phyloP scores from a whole-genome alignment of 306 rosid genomes.

The Casuarina cunninghamiana region DNA sequence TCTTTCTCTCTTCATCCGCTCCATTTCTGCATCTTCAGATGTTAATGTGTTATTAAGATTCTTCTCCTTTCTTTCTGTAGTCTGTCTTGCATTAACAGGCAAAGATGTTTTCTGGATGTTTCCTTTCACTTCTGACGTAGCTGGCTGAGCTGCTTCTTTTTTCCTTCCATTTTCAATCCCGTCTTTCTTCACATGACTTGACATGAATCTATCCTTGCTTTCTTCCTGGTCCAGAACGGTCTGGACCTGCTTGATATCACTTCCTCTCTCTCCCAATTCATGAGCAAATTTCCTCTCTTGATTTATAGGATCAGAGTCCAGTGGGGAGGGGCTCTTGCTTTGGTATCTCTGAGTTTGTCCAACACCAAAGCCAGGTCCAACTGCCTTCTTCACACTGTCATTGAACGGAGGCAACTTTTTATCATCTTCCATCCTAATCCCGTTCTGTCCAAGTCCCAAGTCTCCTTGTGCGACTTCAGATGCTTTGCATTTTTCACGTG shows the following conservation, averaged over 20 bases:
- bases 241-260: constrained; percentile 33
- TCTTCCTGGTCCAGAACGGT: constrained; percentile 32
- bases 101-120: constrained; percentile 40
- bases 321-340: constrained; percentile 32
- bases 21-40: constrained; percentile 57
- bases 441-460: constrained; percentile 22
- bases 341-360: constrained; percentile 33
- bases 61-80: constrained; percentile 51
- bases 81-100: constrained; percentile 39
- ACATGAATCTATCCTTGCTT: constrained; percentile 27
- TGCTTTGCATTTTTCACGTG: constrained; percentile 21
- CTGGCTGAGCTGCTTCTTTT: constrained; percentile 36
- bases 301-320: constrained; percentile 41
- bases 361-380: constrained; percentile 38
- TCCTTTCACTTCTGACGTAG: constrained; percentile 33
- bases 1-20: constrained; percentile 56
- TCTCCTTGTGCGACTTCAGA: constrained; percentile 29
- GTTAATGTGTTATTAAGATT: constrained; percentile 29
- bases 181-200: constrained; percentile 35
- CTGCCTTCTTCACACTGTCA: constrained; percentile 31
- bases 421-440: constrained; percentile 34
- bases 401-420: constrained; percentile 30
- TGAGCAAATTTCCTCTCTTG: constrained; percentile 44
- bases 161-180: constrained; percentile 38
- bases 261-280: constrained; percentile 44